Percentiles rank a stretch among this genome's conserved stretches.
These are phyloP conservation scores for Linnemannia elongata DNA, from an alignment of 192 early-diverging fungal species.

Conservation along the genomic window DNA sequence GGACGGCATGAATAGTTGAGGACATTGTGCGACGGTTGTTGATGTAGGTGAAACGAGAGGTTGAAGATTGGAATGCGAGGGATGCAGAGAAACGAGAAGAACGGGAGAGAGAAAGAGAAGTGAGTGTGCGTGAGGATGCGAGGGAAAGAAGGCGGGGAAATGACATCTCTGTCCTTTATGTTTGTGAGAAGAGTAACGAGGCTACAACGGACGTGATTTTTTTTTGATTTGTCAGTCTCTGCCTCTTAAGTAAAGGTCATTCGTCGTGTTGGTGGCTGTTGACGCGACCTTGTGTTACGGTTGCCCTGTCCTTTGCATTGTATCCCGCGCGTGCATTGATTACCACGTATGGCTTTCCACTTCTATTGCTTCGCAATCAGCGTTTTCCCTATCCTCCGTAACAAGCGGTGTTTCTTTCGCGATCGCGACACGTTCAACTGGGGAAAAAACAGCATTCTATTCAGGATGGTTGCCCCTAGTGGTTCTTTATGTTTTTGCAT, in stretches of 20 bases:
- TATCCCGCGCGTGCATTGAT: background rate
- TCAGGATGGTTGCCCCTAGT: too few species aligned
- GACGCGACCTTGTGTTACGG: background rate
- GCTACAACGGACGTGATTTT: background rate
- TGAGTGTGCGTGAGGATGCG: background rate
- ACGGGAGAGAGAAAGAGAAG: background rate
- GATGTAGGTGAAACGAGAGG: background rate
- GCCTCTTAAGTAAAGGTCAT: background rate
- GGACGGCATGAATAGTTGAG: slow-evolving; percentile 61
- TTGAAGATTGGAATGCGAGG: background rate
- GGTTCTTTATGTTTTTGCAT: too few species aligned
- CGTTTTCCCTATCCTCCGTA: background rate
- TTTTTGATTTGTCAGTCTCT: background rate
- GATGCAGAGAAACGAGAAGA: background rate
- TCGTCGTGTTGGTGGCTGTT: background rate
- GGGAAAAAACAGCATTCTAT: too few species aligned
- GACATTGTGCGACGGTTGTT: slow-evolving; percentile 20
- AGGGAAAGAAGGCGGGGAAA: background rate
- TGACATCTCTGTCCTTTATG: background rate
- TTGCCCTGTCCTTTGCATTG: background rate
- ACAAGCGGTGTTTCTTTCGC: too few species aligned
- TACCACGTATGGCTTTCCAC: background rate
- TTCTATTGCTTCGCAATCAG: background rate
- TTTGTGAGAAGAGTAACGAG: background rate
- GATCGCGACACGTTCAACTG: too few species aligned